Base-by-base conservation (phyloP, 208 protist genomes). In the Borovskyia barvae region DNA sequence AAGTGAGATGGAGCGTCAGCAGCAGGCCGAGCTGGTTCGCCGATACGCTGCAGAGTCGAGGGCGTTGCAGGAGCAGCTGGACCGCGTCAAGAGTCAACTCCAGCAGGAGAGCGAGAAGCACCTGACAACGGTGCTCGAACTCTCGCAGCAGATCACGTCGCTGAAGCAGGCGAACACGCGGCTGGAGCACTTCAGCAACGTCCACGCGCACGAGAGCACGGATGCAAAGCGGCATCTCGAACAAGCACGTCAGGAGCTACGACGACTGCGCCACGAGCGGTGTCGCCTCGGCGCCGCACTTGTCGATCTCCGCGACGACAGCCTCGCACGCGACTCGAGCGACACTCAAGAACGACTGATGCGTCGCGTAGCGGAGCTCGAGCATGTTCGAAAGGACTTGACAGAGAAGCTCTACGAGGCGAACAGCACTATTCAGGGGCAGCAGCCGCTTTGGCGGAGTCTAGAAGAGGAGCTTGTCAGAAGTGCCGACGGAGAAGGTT, bases 121-220 rank as follows among this genome's bases (percentile, higher is more conserved):
- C 58, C 36, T 73, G 22, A n/a, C 2, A 17, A 48, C 25, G 2
- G 37, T 54, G 11, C 59, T 73, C 28, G 58, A 66, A 30, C 51
- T 73, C 29, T 66, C 58, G 7, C 45, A 73, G 42, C 58, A 73
- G 54, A 25, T 73, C 17, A 61, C 66, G 3, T 8, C 33, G 33
- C 42, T 73, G 20, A 49, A 43, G 17, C 45, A 50, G 24, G 54
- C 22, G 7, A 77, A 73, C 28, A 72, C 52, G 25, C 56, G 51
- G 3, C 33, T 74, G 12, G 54, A 57, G 47, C 53, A 67, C 43
- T 28, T 43, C 5, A 24, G 56, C 8, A 63, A 61, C n/a, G 22
- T 55, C 1, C 40, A 36, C 26, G 47, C 50, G 39, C 65, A 59
- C 32, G 65, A 72, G 20, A 51, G 56, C 40, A 33, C 46, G 3